These are phyloP conservation scores for Dalbergia cochinchinensis DNA, from an alignment of 306 rosid genomes.

Conservation along the genomic window DNA sequence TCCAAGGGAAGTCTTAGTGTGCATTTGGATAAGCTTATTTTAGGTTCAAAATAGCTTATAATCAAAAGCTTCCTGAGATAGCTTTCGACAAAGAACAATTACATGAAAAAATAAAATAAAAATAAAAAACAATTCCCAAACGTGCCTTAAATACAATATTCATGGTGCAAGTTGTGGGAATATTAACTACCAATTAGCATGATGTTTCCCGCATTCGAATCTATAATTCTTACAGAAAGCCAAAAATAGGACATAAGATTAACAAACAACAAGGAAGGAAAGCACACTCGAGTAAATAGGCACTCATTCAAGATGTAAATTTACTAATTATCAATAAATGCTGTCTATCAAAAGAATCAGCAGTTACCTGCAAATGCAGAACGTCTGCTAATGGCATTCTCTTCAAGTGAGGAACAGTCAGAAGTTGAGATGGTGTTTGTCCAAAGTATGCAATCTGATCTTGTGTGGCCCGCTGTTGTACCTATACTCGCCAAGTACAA, in stretches of 20 bases:
- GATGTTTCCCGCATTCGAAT: conserved; percentile 19
- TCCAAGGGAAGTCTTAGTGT: neutral
- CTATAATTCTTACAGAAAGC: neutral
- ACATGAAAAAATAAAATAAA: too few relatives aligned
- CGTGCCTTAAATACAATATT: neutral
- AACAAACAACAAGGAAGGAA: conserved; percentile 3
- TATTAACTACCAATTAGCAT: neutral
- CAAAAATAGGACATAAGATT: conserved; percentile 26
- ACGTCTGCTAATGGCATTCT: conserved; percentile 87
- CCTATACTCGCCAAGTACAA: conserved; percentile 60
- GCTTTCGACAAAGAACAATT: too few relatives aligned
- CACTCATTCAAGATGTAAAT: conserved; percentile 34
- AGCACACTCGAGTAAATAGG: neutral
- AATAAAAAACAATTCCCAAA: too few relatives aligned
- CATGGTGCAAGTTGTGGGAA: neutral
- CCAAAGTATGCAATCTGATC: conserved; percentile 99
- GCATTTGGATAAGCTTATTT: too few relatives aligned
- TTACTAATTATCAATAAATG: conserved; percentile 1
- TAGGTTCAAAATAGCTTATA: too few relatives aligned
- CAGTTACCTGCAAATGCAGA: conserved; percentile 91
- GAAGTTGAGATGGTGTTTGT: conserved; percentile 98
- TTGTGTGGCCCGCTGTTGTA: conserved; percentile 89
- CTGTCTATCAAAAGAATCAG: conserved; percentile 31
- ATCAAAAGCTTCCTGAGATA: too few relatives aligned
- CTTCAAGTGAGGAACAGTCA: conserved; percentile 83